Base-by-base conservation (phyloP, 2,329 filamentous ascomycete species). In the Eurotiales sp. region DNA sequence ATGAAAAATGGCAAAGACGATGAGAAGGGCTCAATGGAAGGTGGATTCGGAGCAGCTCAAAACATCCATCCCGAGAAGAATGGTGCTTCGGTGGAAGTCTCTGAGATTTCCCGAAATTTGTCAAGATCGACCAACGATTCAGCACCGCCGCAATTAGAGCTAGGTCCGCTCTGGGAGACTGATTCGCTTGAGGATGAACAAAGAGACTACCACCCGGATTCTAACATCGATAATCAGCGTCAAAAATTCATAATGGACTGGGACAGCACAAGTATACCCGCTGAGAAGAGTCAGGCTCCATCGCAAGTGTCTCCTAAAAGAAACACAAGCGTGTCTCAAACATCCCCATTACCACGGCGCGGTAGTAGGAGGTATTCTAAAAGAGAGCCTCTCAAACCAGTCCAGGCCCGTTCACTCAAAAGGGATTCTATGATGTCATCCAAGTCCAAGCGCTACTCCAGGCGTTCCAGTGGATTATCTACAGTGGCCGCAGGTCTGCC, bases 401-500 rank as follows among this genome's bases (percentile, higher is more conserved):
- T 68, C 21, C 66, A 71, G 37, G 60, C 65, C n/a, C 57, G 66
- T 30, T 64, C 66, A 5, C 55, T 67, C 44, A 70, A 70, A 52
- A 61, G 68, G 29, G 67, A 67, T 19, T 70, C 68, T 3, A 56
- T 62, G 2, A 56, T 64, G 23, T 69, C 67, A n/a, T 63, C 65
- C 5, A 61, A 64, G 27, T 70, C 68, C 2, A 69, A 60, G 43
- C 56, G 68, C 36, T 62, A 65, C 53, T 71, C 69, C 1, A 68
- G 62, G 50, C 66, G 66, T 19, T 70, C 68, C 1, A 71, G 69
- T 51, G 68, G 68, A 4, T 65, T 71, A 15, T 69, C 67, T 4
- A 59, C 64, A 14, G 58, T 69, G 22, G 64, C 67, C 19, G 59
- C 67, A 5, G 70, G 70, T 8, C 58, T 72, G 27, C 70, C 71